Conservation (phyloP, 441 rosid species). For the Francoa sonchifolia region DNA sequence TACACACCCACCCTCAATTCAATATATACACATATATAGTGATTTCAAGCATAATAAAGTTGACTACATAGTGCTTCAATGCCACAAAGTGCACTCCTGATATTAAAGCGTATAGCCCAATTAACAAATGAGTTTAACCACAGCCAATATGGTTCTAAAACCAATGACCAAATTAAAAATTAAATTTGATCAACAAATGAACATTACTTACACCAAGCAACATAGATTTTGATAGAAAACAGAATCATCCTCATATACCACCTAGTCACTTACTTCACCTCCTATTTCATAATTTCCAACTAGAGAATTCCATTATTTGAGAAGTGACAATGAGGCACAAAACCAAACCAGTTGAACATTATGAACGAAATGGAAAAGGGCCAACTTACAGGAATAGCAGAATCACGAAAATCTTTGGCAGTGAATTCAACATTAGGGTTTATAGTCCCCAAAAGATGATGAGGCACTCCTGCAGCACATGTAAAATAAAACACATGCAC, state of each 20-base stretch:
- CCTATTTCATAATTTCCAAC: too few relatives aligned
- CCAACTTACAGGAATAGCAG: conserved; percentile 53
- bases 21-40: too few relatives aligned
- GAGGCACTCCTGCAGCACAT: conserved; percentile 50
- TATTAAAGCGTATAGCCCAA: too few relatives aligned
- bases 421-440: conserved; percentile 58
- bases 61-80: too few relatives aligned
- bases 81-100: too few relatives aligned
- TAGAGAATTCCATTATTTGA: too few relatives aligned
- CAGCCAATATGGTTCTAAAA: background rate
- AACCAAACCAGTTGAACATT: background rate
- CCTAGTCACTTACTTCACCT: background rate
- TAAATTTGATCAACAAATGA: background rate
- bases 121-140: too few relatives aligned
- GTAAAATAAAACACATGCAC: background rate
- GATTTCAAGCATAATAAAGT: too few relatives aligned
- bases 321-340: background rate
- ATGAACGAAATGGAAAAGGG: background rate
- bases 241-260: too few relatives aligned
- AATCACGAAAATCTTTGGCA: conserved; percentile 58
- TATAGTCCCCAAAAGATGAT: conserved; percentile 70
- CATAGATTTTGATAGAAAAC: too few relatives aligned
- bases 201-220: background rate
- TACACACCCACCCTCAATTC: too few relatives aligned
- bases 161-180: background rate